Evolutionary conservation across 2,329 filamentous ascomycete genomes (phyloP), one percentile per base, ranked within the genome.

Genomic region (Hymenoscyphus repandus): DNA sequence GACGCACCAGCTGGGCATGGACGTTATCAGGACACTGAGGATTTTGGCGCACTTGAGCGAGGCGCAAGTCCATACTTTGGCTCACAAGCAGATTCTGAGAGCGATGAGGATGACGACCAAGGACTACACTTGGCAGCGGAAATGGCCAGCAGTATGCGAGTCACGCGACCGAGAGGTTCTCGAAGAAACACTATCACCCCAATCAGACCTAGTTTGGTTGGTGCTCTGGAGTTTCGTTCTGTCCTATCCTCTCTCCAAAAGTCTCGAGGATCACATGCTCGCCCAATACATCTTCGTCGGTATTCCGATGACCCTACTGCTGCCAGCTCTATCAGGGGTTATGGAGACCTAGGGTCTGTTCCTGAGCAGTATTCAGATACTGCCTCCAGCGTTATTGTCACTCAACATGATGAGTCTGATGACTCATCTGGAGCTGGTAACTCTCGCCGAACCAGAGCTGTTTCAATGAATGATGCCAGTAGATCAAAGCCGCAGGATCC

Each of bases 221-320:
- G 93, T 39, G 93, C 89, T 7, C 74, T 99, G 51, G 93, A 99
- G 69, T 99, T 99, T 62, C 81, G 91, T 60, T 92, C 92, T 2
- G 86, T 96, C 2, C 73, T 99, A 41, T 86, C 88, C n/a, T 90
- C 90, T 2, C 71, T 99, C 50, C 85, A 95, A 62, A 87, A 84
- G 57, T 88, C 90, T 50, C 82, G 88, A 63, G 93, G 89, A 57
- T 80, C 88, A 22, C 82, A 84, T 60, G 78, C 86, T 15, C 79
- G 83, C 39, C 79, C 83, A 2, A 83, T 95, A 54, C 77, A 83
- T 57, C 70, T 82, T 20, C 79, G 86, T 53, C 81, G 85, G 60
- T 86, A 86, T 63, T 88, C 85, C 1, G 83, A 88, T 55, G 80
- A 85, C 39, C 59, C 61, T 27, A 53, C 53, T 6, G 37, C 50